These are phyloP conservation scores for Amphicarpaea edgeworthii DNA, from an alignment of 306 rosid genomes.

Conservation along the genomic window DNA sequence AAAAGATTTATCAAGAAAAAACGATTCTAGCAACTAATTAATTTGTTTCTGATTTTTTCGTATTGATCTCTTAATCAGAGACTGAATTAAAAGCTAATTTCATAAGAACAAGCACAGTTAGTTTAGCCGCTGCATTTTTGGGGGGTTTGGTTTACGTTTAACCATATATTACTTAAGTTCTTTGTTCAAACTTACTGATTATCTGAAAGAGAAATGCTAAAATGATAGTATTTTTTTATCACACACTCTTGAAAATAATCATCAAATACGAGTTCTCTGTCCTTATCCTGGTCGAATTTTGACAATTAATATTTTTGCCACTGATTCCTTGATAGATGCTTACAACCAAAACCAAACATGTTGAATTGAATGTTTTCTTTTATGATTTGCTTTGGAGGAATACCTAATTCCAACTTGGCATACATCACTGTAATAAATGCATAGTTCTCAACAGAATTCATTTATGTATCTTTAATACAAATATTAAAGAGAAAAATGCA, in stretches of 20 bases:
- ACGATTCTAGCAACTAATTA: too few relatives aligned
- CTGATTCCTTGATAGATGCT: neutral
- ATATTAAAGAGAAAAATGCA: neutral
- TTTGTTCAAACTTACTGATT: neutral
- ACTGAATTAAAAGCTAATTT: too few relatives aligned
- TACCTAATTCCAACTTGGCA: neutral
- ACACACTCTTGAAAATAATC: neutral
- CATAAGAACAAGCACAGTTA: too few relatives aligned
- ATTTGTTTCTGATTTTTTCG: too few relatives aligned
- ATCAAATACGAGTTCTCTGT: neutral
- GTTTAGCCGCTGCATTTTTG: too few relatives aligned
- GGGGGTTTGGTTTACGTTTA: too few relatives aligned
- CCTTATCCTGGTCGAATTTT: neutral
- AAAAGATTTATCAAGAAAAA: too few relatives aligned
- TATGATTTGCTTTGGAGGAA: neutral
- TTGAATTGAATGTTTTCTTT: neutral
- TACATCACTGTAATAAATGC: neutral
- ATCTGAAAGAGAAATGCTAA: too few relatives aligned
- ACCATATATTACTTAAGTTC: too few relatives aligned
- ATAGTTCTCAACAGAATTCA: neutral
- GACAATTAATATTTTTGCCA: neutral
- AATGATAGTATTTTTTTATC: too few relatives aligned
- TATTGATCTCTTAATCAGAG: too few relatives aligned
- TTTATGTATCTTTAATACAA: neutral
- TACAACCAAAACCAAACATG: neutral